Base-by-base conservation (phyloP, 1,139 yeast species). In the Taiozyma onychis region DNA sequence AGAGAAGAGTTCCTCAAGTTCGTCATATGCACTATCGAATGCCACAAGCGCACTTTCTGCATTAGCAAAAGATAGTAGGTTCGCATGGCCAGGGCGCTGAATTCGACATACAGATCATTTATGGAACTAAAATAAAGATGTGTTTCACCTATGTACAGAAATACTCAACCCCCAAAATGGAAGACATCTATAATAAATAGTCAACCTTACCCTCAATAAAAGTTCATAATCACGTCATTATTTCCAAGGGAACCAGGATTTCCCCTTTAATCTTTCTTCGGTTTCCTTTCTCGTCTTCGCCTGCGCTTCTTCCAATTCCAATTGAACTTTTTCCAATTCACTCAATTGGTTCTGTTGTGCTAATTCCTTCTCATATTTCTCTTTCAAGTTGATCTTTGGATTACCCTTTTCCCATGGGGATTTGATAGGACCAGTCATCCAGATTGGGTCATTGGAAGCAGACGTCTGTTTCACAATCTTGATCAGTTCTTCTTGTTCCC, bases 351-450 rank as follows among this genome's bases (percentile, higher is more conserved):
- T 67, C 44, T 70, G 70, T 26, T 69, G 71, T 3, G 83, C 84
- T 47, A 69, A 64, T 42, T 74, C 68, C 56, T 70, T 71, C 56
- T 80, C 80, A 54, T 78, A 77, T 48, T 70, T 69, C 49, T 78
- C 80, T 50, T 75, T 72, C 60, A 78, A 48, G 62, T 62, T 57
- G 69, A 65, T 56, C 68, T 50, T 56, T 67, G 59, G 68, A 61
- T 60, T 58, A 24, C 61, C 58, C 11, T 55, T 64, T 57, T 75
- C 88, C 73, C 81, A 84, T 0, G 95, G 95, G 2, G 85, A 76
- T 46, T 74, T 72, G 47, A 86, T 77, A 1, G 80, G 73, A 0
- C 91, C 95, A 0, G 95, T 81, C 64, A 78, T 83, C 95, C 95
- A 86, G 45, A 86, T 79, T 0, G 95, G 95, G 50, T 85, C 88